phyloP scores from a whole-genome alignment of 768 basidiomycete species.

The Pulveroboletus sp. region DNA sequence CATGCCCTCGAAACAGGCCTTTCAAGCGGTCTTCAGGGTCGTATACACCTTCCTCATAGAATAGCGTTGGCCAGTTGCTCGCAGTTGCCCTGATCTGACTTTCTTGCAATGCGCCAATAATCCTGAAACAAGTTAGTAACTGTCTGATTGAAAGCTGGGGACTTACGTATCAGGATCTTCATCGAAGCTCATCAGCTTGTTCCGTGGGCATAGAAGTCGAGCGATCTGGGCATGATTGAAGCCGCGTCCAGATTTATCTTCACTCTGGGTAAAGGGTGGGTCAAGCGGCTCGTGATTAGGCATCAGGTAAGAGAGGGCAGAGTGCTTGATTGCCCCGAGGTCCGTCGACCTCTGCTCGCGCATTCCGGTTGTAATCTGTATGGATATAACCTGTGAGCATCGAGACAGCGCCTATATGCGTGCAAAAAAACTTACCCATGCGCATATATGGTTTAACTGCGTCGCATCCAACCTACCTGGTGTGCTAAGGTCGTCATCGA shows the following conservation, averaged over 20 bases:
- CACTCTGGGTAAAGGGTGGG: neutral
- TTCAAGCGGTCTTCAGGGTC: neutral
- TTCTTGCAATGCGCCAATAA: neutral
- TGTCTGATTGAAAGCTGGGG: neutral
- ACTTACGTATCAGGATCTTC: neutral
- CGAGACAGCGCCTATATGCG: too few relatives aligned
- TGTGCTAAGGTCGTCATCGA: neutral
- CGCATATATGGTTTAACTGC: neutral
- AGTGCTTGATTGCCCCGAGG: neutral
- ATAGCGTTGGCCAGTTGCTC: neutral
- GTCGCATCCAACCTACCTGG: neutral
- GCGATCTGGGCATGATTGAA: conserved; percentile 1
- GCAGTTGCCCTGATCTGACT: neutral
- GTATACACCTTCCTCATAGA: neutral
- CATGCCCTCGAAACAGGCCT: neutral
- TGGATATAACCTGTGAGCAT: too few relatives aligned
- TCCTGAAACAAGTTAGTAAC: neutral
- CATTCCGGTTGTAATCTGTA: neutral
- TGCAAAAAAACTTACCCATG: neutral
- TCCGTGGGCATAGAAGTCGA: neutral
- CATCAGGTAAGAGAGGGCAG: neutral
- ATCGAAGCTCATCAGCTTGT: neutral
- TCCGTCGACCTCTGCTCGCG: neutral
- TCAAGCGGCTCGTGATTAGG: neutral
- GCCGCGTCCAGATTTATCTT: neutral